Conservation (phyloP, 495 filamentous ascomycete genomes). For the Talaromyces ruber region DNA sequence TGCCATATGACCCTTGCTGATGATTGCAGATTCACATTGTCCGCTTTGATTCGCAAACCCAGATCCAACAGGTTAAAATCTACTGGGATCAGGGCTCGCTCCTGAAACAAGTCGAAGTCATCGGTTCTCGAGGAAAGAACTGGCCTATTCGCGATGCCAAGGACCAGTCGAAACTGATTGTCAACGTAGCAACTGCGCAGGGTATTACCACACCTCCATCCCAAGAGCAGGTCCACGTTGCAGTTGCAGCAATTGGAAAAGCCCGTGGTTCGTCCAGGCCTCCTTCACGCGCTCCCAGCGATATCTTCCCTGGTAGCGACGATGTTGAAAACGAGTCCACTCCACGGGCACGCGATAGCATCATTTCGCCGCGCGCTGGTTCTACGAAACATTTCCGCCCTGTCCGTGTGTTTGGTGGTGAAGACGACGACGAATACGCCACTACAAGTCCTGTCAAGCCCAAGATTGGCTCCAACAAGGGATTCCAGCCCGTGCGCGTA, state of each 20-base stretch:
- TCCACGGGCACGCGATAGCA: constrained; percentile 37
- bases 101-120: constrained; percentile 87
- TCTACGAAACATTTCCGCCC: constrained; percentile 62
- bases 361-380: constrained; percentile 53
- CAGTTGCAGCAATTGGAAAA: constrained; percentile 21
- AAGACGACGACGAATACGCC: constrained; percentile 25
- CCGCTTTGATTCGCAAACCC: constrained; percentile 62
- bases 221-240: constrained; percentile 10
- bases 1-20: neutral
- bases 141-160: constrained; percentile 92
- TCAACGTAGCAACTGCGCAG: constrained; percentile 22
- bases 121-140: constrained; percentile 75
- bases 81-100: constrained; percentile 94
- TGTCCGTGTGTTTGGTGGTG: constrained; percentile 60
- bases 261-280: constrained; percentile 48
- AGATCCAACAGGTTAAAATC: constrained; percentile 77
- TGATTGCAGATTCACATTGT: constrained; percentile 74
- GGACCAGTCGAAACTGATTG: constrained; percentile 73
- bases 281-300: constrained; percentile 50
- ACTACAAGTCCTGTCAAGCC: constrained; percentile 15
- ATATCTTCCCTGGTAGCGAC: constrained; percentile 51
- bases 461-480: constrained; percentile 56
- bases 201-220: constrained; percentile 7
- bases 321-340: constrained; percentile 26
- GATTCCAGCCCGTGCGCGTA: constrained; percentile 55